A percentile compares a stretch with the other conserved stretches of the same genome.
Conservation (phyloP, 768 basidiomycete genomes). For the Agaricus sinodeliciosus region DNA sequence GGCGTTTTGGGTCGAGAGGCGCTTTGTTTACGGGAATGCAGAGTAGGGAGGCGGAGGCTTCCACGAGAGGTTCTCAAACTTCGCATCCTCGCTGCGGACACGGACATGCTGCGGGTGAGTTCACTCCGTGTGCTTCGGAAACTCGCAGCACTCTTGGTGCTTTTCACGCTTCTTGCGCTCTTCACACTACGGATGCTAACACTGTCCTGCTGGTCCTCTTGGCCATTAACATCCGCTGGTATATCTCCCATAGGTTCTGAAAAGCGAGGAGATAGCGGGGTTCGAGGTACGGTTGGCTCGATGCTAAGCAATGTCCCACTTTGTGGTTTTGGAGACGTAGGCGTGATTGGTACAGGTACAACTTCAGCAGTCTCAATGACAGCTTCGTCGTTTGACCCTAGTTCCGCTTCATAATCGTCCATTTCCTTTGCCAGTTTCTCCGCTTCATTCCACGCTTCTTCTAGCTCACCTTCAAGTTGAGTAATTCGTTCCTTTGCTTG, state of each 20-base stretch:
- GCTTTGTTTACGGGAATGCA: slow-evolving; percentile 17
- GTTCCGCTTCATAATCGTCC: slow-evolving; percentile 48
- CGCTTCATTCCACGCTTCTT: slow-evolving; percentile 78
- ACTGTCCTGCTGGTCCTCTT: slow-evolving; percentile 5
- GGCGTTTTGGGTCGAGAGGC: slow-evolving; percentile 17
- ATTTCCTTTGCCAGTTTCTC: slow-evolving; percentile 67
- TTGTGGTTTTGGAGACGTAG: slow-evolving; percentile 15
- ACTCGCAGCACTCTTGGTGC: slow-evolving; percentile 30
- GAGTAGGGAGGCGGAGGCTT: slow-evolving; percentile 55
- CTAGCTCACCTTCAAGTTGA: slow-evolving; percentile 61
- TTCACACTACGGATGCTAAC: slow-evolving; percentile 16
- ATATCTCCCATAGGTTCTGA: slow-evolving; percentile 9
- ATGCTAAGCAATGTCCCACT: slow-evolving; percentile 10
- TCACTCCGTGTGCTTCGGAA: slow-evolving; percentile 18
- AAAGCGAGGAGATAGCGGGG: slow-evolving; percentile 15
- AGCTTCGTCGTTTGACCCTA: slow-evolving; percentile 24
- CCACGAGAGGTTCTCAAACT: slow-evolving; percentile 59
- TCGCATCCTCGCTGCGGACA: slow-evolving; percentile 60
- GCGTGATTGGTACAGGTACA: slow-evolving; percentile 27
- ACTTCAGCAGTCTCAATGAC: slow-evolving; percentile 44
- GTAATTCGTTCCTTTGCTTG: slow-evolving; percentile 39
- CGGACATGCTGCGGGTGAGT: slow-evolving; percentile 30
- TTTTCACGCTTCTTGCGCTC: slow-evolving; percentile 24
- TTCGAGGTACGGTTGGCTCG: slow-evolving; percentile 15
- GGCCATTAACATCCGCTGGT: slow-evolving; percentile 9